These are phyloP conservation scores for Coemansia sp. DNA, from an alignment of 192 early-diverging fungal genomes.

Conservation along the genomic window DNA sequence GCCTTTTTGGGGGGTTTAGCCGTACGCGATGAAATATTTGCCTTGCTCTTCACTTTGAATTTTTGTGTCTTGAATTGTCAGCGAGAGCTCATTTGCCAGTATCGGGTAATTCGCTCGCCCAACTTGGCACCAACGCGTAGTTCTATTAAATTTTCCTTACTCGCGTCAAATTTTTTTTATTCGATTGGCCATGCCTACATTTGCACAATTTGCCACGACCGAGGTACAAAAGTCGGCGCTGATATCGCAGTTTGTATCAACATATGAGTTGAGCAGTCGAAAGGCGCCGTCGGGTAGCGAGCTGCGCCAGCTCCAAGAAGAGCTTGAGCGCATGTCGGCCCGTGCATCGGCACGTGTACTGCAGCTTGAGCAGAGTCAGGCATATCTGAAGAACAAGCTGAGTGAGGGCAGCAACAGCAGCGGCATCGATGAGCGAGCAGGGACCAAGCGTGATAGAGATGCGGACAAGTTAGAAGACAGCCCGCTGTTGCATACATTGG, in stretches of 20 bases:
- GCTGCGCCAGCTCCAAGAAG: conserved; percentile 38
- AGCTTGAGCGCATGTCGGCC: conserved; percentile 36
- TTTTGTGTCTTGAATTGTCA: neutral
- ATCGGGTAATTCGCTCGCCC: neutral
- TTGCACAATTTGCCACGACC: conserved; percentile 18
- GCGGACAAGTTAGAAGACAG: neutral
- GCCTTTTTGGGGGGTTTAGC: too few relatives aligned
- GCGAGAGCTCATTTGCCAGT: conserved; percentile 2
- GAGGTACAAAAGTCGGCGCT: conserved; percentile 36
- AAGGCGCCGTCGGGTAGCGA: conserved; percentile 23
- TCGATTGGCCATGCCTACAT: conserved; percentile 18
- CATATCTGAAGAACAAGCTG: neutral
- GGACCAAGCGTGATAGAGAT: conserved; percentile 4
- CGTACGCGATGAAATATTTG: neutral
- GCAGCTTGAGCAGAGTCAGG: conserved; percentile 25
- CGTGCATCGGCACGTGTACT: conserved; percentile 21
- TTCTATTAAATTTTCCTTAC: neutral
- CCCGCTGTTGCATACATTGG: neutral
- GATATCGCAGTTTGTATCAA: conserved; percentile 33
- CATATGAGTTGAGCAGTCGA: conserved; percentile 10
- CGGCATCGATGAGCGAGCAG: conserved; percentile 5
- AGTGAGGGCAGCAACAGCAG: neutral
- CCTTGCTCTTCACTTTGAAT: neutral
- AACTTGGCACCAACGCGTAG: neutral
- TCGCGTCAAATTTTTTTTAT: neutral